These are phyloP conservation scores for Ophiocordyceps australis DNA, from an alignment of 2,329 filamentous ascomycete genomes.

Conservation along the genomic window DNA sequence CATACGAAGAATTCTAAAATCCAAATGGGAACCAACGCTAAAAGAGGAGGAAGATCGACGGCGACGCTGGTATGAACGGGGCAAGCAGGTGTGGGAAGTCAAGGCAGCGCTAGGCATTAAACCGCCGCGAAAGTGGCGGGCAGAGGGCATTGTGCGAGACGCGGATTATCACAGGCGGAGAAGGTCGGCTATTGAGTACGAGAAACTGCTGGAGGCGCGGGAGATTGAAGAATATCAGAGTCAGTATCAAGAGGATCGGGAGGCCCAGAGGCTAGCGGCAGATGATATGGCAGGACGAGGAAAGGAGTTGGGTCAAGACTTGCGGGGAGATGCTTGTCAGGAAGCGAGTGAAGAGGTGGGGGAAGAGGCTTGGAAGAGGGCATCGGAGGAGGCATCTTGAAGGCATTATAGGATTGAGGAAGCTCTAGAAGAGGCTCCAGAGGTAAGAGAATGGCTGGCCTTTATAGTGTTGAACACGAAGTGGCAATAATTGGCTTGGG, in stretches of 20 bases:
- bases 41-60: slow-evolving; percentile 40
- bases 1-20: slow-evolving; percentile 70
- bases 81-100: slow-evolving; percentile 38
- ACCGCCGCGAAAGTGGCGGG: slow-evolving; percentile 41
- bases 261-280: slow-evolving; percentile 1
- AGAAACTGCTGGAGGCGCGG: slow-evolving; percentile 11
- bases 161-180: slow-evolving; percentile 20
- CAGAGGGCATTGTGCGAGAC: slow-evolving; percentile 29
- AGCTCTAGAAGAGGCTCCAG: too few species aligned
- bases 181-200: slow-evolving; percentile 8
- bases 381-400: too few species aligned
- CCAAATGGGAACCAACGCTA: slow-evolving; percentile 50
- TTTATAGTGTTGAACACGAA: too few species aligned
- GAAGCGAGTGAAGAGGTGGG: too few species aligned
- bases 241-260: slow-evolving; percentile 8
- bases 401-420: too few species aligned
- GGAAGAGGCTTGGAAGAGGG: too few species aligned
- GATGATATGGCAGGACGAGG: slow-evolving; percentile 1
- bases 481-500: too few species aligned
- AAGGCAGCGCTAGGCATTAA: slow-evolving; percentile 43
- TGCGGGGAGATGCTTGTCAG: too few species aligned
- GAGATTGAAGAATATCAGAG: slow-evolving; percentile 6
- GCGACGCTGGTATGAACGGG: slow-evolving; percentile 41
- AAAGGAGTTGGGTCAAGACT: too few species aligned
- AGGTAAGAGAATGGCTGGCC: too few species aligned